Conservation (phyloP, 768 basidiomycete species). For the Mycena pura region DNA sequence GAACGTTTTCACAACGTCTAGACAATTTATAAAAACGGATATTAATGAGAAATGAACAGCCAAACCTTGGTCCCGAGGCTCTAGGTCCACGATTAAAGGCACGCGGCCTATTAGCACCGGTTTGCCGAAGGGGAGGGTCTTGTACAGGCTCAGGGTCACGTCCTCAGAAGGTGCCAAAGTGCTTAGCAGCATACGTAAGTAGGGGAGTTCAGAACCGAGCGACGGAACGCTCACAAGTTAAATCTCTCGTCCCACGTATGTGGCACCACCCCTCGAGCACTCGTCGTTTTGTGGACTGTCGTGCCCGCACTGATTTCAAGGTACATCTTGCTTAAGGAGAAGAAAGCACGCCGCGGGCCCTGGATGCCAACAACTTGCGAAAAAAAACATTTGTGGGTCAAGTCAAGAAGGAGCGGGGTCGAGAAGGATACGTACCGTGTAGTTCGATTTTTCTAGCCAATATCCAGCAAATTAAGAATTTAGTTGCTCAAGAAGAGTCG, state of each 20-base stretch:
- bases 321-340: constrained; percentile 2
- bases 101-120: not conserved
- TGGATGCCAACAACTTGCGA: constrained; percentile 9
- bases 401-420: not conserved
- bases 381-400: not conserved
- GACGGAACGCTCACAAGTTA: constrained; percentile 9
- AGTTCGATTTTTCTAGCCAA: constrained; percentile 19
- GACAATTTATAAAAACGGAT: not conserved
- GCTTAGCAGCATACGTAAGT: not conserved
- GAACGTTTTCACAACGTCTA: constrained; percentile 13
- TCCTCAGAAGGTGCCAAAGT: constrained; percentile 5
- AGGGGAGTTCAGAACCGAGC: not conserved
- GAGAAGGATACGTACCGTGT: constrained; percentile 3
- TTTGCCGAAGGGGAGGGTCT: constrained; percentile 7
- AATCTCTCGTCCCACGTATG: constrained; percentile 16
- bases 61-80: constrained; percentile 22
- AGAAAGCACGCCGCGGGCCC: constrained; percentile 7
- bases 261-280: constrained; percentile 12
- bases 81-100: constrained; percentile 7
- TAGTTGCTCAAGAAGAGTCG: not conserved
- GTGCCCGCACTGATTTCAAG: constrained; percentile 6
- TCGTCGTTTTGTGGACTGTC: not conserved
- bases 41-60: too few species aligned
- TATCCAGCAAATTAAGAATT: not conserved
- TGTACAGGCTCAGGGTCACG: constrained; percentile 6